Conservation (phyloP, 1,284 basidiomycete species). For the Singerocomus inundabilis region DNA sequence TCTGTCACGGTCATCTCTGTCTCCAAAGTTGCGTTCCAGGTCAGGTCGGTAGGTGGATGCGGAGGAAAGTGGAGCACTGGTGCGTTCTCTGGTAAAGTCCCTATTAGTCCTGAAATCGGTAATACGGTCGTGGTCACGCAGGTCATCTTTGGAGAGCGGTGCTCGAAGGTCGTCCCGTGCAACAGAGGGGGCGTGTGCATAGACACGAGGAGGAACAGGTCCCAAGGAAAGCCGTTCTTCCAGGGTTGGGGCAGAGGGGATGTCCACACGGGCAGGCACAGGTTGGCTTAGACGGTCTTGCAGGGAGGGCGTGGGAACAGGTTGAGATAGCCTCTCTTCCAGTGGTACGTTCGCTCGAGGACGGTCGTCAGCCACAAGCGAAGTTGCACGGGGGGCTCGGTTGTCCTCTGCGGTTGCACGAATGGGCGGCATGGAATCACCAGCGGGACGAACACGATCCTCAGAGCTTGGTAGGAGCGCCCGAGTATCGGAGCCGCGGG, state of each 20-base stretch:
- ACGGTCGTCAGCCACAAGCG: conserved; percentile 31
- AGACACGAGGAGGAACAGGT: conserved; percentile 24
- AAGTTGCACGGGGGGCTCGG: conserved; percentile 16
- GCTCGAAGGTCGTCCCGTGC: conserved; percentile 36
- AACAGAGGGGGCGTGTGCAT: conserved; percentile 29
- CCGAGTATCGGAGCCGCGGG: conserved; percentile 22
- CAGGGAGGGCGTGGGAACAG: conserved; percentile 29
- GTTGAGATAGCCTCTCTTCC: conserved; percentile 39
- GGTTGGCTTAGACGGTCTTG: conserved; percentile 39
- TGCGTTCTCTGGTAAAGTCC: conserved; percentile 36
- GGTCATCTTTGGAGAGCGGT: conserved; percentile 27
- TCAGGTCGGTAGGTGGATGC: conserved; percentile 36
- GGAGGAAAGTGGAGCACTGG: conserved; percentile 5
- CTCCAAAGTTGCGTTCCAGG: conserved; percentile 29
- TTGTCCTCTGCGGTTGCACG: conserved; percentile 27
- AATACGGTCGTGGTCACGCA: conserved; percentile 25
- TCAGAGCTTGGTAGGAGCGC: conserved; percentile 16
- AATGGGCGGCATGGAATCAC: conserved; percentile 12
- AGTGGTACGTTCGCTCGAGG: conserved; percentile 28
- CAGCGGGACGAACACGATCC: conserved; percentile 19
- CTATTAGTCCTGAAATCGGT: conserved; percentile 33
- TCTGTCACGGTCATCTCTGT: conserved; percentile 32
- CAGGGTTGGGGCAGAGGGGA: conserved; percentile 34
- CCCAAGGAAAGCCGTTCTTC: conserved; percentile 41
- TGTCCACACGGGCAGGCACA: conserved; percentile 24